Percentiles rank a stretch among this genome's conserved stretches.
These are phyloP conservation scores for Coccomyxa subellipsoidea DNA, from an alignment of 163 green algal species.

Conservation along the genomic window DNA sequence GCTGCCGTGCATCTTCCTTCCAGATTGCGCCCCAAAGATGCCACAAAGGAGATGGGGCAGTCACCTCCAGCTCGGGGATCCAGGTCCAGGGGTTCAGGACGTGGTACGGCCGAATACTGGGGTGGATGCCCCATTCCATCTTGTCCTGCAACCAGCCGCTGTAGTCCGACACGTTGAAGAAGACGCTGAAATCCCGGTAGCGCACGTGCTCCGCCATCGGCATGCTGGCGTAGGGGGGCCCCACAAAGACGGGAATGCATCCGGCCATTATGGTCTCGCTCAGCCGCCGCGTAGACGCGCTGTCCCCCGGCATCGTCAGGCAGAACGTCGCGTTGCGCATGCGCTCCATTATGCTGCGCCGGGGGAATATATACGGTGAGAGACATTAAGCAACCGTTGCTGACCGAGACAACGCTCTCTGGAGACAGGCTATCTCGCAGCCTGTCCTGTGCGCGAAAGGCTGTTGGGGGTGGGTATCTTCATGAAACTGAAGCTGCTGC, in stretches of 20 bases:
- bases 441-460: too few species aligned
- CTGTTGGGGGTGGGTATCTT: too few species aligned
- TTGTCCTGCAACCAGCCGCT: conserved; percentile 5
- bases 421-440: too few species aligned
- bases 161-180: conserved; percentile 15
- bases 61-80: conserved; percentile 5
- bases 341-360: neutral
- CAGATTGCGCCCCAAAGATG: too few species aligned
- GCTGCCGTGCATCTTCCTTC: too few species aligned
- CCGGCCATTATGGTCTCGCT: conserved; percentile 14
- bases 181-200: neutral
- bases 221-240: conserved; percentile 12
- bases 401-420: too few species aligned
- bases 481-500: too few species aligned
- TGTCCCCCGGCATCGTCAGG: conserved; percentile 9
- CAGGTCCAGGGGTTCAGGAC: conserved; percentile 2
- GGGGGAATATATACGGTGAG: neutral
- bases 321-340: conserved; percentile 12
- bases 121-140: conserved; percentile 6
- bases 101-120: conserved; percentile 9
- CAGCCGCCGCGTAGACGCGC: neutral
- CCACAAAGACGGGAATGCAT: conserved; percentile 18
- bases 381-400: too few species aligned
- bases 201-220: conserved; percentile 7
- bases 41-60: neutral